Conservation (phyloP, 1,284 basidiomycete genomes). For the Microbotryum scabiosae region DNA sequence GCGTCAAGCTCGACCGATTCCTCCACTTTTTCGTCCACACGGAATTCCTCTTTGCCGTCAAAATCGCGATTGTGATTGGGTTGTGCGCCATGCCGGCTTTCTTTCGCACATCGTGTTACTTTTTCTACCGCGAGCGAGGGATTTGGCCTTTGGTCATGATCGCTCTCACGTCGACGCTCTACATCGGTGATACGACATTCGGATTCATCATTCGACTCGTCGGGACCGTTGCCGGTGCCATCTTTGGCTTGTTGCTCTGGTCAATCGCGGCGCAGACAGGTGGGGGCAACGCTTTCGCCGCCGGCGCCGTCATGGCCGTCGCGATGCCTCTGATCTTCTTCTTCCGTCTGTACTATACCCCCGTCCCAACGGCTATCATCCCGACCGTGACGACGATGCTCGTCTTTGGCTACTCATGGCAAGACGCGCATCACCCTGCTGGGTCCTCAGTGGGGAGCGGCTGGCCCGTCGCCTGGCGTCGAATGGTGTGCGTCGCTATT, state of each 20-base stretch:
- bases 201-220: constrained; percentile 30
- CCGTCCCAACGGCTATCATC: constrained; percentile 63
- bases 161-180: constrained; percentile 20
- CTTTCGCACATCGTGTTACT: constrained; percentile 31
- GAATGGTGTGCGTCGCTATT: constrained; percentile 26
- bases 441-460: constrained; percentile 40
- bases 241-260: constrained; percentile 58
- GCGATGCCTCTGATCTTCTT: constrained; percentile 55
- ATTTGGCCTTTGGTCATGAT: constrained; percentile 30
- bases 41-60: constrained; percentile 59
- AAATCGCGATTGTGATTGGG: constrained; percentile 62
- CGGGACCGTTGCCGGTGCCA: constrained; percentile 5
- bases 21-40: constrained; percentile 37
- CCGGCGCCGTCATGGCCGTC: constrained; percentile 61
- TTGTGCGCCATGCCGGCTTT: constrained; percentile 21
- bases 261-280: constrained; percentile 44
- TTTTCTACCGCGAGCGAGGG: constrained; percentile 35
- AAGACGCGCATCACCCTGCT: constrained; percentile 36
- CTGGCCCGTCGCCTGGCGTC: constrained; percentile 45
- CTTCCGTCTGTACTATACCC: constrained; percentile 62
- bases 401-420: constrained; percentile 29
- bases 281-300: constrained; percentile 60
- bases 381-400: constrained; percentile 49
- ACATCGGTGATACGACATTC: constrained; percentile 36
- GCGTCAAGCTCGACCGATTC: constrained; percentile 33